Base-by-base conservation (phyloP, 139 green algal genomes). In the Raphidocelis subcapitata region DNA sequence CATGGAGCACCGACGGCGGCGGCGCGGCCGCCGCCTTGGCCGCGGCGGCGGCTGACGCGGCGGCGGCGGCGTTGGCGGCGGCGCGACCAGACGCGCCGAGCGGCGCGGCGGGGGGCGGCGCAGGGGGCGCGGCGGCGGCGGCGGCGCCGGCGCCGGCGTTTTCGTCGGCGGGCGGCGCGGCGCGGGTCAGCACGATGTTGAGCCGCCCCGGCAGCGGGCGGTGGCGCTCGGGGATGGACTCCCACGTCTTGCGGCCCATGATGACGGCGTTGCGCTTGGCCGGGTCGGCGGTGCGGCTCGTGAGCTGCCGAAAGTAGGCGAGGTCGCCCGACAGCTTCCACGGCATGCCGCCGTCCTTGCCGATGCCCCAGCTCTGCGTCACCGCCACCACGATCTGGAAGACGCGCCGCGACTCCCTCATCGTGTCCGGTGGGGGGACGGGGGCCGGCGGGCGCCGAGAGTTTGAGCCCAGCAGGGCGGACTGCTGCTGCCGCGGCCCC, bases 181-280 rank as follows among this genome's bases (percentile, higher is more conserved):
- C 71, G 35, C 92, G 79, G 29, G 86, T 92, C 12, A 99, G 87
- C 12, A 99, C 90, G 36, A 99, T 87, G 84, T 99, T 99, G 4
- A 99, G 62, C 26, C 96, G 86, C 3, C 92, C 93, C 2, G 85
- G 72, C 15, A 99, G 82, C 1, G 96, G 96, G 3, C 93, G 77
- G 79, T 97, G 98, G 62, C 95, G 95, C 10, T 65, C 46, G 0
- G 96, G 96, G 29, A 99, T 97, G 20, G 86, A 95, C 31, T 99
- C 92, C 92, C 94, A 99, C 0, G 96, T 99, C 65, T 91, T 94
- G 15, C 96, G 85, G n/a, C 96, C 96, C 96, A 99, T 99, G 69
- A 99, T 89, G 14, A 99, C 94, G 0, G 92, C 96, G 72, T 99
- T 99, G 52, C 84, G 75, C 24, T 28, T 15, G 1, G 5, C 33